Percentiles rank a stretch among this genome's conserved stretches.
These are phyloP conservation scores for Colletotrichum sojae DNA, from an alignment of 2,329 filamentous ascomycete species.

Conservation along the genomic window DNA sequence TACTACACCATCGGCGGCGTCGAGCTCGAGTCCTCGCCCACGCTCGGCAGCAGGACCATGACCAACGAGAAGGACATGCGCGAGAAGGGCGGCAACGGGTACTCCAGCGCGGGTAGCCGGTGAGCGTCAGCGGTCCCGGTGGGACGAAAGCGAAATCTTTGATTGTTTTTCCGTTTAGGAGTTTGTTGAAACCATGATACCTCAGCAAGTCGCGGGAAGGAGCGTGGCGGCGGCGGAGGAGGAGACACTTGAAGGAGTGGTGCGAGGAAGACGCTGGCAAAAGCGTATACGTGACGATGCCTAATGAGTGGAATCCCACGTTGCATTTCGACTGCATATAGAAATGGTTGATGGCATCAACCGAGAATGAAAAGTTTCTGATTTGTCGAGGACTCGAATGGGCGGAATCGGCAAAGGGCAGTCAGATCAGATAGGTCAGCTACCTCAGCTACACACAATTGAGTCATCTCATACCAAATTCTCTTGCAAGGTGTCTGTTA, in stretches of 20 bases:
- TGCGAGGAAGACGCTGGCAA: neutral
- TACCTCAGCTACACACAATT: neutral
- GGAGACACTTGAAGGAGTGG: neutral
- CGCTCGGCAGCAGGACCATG: constrained; percentile 36
- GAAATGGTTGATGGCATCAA: constrained; percentile 20
- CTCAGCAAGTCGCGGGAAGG: neutral
- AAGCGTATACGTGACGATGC: neutral
- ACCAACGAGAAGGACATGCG: constrained; percentile 41
- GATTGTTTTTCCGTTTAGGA: neutral
- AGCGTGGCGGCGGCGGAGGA: neutral
- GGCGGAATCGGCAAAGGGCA: neutral
- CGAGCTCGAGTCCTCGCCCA: constrained; percentile 36
- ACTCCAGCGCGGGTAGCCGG: constrained; percentile 28
- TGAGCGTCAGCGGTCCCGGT: neutral
- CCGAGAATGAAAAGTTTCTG: constrained; percentile 21
- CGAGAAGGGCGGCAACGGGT: constrained; percentile 37
- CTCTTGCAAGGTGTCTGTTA: neutral
- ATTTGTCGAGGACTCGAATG: neutral
- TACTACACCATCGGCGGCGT: constrained; percentile 47
- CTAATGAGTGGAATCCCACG: constrained; percentile 10
- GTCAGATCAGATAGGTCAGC: constrained; percentile 2
- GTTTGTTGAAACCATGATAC: neutral
- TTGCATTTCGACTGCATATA: constrained; percentile 16
- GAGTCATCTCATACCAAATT: neutral
- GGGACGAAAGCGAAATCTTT: neutral